Evolutionary conservation across 768 basidiomycete species (phyloP).

Genomic region (Saitozyma sp.): DNA sequence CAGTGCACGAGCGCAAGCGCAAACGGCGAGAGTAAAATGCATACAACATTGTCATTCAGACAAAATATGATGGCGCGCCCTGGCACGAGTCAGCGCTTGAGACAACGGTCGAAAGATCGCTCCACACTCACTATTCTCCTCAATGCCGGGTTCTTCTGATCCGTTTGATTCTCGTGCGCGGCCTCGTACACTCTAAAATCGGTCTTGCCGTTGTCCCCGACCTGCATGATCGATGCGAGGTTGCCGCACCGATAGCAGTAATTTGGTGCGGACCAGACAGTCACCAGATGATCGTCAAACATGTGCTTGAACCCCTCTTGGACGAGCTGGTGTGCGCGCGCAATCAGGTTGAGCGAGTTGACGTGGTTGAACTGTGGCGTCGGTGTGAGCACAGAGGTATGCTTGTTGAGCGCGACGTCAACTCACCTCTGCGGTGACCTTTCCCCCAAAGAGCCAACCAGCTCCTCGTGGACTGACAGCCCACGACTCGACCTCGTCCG

Average conservation of each 20-base stretch:
- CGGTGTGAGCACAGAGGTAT: not conserved
- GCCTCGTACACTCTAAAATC: slow-evolving; percentile 82
- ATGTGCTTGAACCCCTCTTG: slow-evolving; percentile 54
- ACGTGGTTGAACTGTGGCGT: slow-evolving; percentile 80
- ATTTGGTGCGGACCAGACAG: slow-evolving; percentile 53
- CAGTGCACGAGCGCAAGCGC: slow-evolving; percentile 71
- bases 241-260: slow-evolving; percentile 68
- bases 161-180: slow-evolving; percentile 83
- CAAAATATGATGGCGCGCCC: slow-evolving; percentile 44
- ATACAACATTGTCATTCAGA: slow-evolving; percentile 18
- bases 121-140: slow-evolving; percentile 65
- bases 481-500: slow-evolving; percentile 94
- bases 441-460: slow-evolving; percentile 89
- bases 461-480: slow-evolving; percentile 95
- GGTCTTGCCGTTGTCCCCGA: slow-evolving; percentile 63
- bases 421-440: slow-evolving; percentile 76
- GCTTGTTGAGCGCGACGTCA: not conserved
- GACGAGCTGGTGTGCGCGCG: slow-evolving; percentile 93
- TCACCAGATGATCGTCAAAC: slow-evolving; percentile 50
- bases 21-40: slow-evolving; percentile 54
- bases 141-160: slow-evolving; percentile 70
- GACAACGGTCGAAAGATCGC: not conserved
- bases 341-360: slow-evolving; percentile 81
- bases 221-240: slow-evolving; percentile 83
- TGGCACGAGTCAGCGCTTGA: slow-evolving; percentile 5